phyloP scores from a whole-genome alignment of 345 rosid species.

The Eucalyptus polyanthemos region DNA sequence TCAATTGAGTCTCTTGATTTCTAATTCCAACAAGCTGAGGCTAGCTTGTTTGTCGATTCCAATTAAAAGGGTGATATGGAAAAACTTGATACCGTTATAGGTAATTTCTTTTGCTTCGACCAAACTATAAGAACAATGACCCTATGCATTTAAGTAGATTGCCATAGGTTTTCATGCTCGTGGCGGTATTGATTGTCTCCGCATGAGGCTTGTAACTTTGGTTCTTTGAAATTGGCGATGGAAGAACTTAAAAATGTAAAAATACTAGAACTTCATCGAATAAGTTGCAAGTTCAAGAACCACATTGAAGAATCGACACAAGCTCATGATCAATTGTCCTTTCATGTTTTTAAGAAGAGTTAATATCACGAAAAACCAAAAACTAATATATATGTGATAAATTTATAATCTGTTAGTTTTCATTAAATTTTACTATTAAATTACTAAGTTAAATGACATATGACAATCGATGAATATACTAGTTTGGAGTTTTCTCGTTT shows the following conservation, averaged over 20 bases:
- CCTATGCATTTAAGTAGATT: neutral
- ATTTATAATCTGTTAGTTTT: fast-evolving
- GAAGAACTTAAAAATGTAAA: neutral
- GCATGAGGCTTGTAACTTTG: neutral
- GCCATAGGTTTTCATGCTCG: neutral
- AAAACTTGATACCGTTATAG: neutral
- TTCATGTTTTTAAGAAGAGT: neutral
- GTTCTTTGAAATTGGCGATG: neutral
- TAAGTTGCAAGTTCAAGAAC: neutral
- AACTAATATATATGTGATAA: fast-evolving
- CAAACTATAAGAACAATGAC: neutral
- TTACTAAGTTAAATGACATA: fast-evolving
- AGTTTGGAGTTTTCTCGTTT: fast-evolving
- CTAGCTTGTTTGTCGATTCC: neutral
- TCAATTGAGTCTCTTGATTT: neutral
- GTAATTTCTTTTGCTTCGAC: neutral
- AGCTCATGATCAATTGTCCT: too few relatives aligned
- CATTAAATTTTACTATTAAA: fast-evolving
- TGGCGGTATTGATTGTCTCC: neutral
- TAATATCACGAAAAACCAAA: too few relatives aligned
- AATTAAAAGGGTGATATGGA: neutral
- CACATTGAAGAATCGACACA: fast-evolving
- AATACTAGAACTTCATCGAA: fast-evolving
- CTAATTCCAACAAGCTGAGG: neutral
- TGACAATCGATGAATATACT: fast-evolving